Conservation (phyloP, 2,329 filamentous ascomycete species). For the Alternaria arborescens region DNA sequence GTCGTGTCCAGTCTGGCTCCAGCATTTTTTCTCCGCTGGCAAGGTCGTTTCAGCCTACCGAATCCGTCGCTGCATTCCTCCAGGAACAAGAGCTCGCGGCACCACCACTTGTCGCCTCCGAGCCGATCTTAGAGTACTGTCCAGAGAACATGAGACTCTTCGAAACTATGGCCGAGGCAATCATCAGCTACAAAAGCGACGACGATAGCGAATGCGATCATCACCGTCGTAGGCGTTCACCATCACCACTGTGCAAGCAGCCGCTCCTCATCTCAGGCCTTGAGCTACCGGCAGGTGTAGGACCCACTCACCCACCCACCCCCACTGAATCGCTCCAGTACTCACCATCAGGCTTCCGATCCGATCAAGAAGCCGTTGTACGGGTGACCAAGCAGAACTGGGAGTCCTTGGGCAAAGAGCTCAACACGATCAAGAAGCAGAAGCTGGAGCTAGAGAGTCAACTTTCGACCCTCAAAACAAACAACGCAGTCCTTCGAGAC, state of each 20-base stretch:
- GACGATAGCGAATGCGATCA: neutral
- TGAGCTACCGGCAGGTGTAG: neutral
- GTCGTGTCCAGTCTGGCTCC: neutral
- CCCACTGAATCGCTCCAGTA: slow-evolving; percentile 9
- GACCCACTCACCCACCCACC: slow-evolving; percentile 11
- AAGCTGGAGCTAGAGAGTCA: slow-evolving; percentile 15
- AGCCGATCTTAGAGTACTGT: neutral
- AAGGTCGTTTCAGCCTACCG: neutral
- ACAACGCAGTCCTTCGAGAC: neutral
- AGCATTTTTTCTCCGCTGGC: slow-evolving; percentile 16
- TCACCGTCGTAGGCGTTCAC: neutral
- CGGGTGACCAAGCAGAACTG: slow-evolving; percentile 18
- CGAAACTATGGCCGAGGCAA: slow-evolving; percentile 3
- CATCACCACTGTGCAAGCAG: neutral
- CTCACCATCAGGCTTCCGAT: neutral
- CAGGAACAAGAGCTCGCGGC: slow-evolving; percentile 8
- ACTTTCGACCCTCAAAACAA: neutral
- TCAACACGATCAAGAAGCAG: slow-evolving; percentile 7
- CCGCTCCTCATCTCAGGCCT: neutral
- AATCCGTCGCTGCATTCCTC: slow-evolving; percentile 19
- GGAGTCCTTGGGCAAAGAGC: slow-evolving; percentile 6
- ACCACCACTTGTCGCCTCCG: neutral
- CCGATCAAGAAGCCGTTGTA: slow-evolving; percentile 1
- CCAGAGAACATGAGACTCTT: slow-evolving; percentile 7
- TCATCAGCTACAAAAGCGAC: neutral